Evolutionary conservation across 2,329 filamentous ascomycete species (phyloP), one percentile per base, ranked within the genome.

Genomic region (Sporothrix dimorphospora): DNA sequence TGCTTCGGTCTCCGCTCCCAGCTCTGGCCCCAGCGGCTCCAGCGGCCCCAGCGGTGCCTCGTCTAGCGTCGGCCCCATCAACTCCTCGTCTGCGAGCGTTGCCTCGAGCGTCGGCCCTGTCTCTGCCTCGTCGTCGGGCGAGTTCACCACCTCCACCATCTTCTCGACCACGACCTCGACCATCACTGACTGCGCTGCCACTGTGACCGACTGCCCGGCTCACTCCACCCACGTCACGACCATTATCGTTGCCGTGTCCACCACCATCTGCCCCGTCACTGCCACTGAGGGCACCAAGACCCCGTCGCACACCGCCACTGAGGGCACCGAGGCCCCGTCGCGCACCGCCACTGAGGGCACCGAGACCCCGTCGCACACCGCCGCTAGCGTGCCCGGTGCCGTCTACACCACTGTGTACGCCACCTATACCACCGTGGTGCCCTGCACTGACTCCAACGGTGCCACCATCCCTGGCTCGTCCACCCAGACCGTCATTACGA

Each of bases 191-290:
- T 86, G 85, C 75, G 83, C 78, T n/a, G 75, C 81, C 40, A 80
- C 80, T 69, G 79, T 85, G 65, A 81, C 83, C 51, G 80, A 87
- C 81, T 89, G 87, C 83, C 86, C 87, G 40, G 84, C 82, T 72
- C 78, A 81, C 63, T 77, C 81, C 70, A 84, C 83, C 14, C 82
- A 82, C 71, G 81, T 84, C 61, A 83, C 81, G 0, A 78, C 88
- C 2, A 83, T 87, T 72, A 88, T 86, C 7, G 78, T 91, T 73
- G 80, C 88, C 63, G 77, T 89, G 66, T 87, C 85, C 68, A 90
- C 89, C 74, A 90, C 88, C 53, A 79, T 90, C 78, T 89, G 87
- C 84, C 88, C 87, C 27, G 86, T 88, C 73, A 88, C 86, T n/a
- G 85, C 85, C 82, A 88, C 85, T 55, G 78, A 82, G 75, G 79